Evolutionary conservation across 129 eudicot genomes (phyloP).

Genomic region (Flaveria bidentis): DNA sequence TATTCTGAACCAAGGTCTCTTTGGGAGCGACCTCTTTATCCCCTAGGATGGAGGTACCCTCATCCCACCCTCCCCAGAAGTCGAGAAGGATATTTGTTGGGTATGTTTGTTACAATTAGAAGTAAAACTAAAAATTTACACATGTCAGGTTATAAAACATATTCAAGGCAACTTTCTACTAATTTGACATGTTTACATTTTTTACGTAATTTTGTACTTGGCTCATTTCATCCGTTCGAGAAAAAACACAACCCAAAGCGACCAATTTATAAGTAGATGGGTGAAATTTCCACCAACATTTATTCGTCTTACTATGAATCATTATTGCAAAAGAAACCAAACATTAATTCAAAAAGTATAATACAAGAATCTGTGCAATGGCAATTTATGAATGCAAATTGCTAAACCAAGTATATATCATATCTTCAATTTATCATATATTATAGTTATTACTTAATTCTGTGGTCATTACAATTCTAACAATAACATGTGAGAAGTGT

Average conservation of each 20-base stretch:
- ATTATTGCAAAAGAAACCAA: background rate
- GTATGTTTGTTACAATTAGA: background rate
- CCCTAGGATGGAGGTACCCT: no score
- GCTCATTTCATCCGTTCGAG: background rate
- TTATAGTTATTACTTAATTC: background rate
- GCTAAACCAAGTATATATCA: background rate
- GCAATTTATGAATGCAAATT: background rate
- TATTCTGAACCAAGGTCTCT: no score
- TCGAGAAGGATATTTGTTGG: no score
- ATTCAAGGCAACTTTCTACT: background rate
- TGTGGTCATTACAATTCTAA: constrained; percentile 2
- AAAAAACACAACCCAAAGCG: background rate
- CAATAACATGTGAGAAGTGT: background rate
- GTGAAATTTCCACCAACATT: background rate
- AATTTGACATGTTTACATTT: background rate
- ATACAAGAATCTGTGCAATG: constrained; percentile 1
- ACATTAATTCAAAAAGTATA: background rate
- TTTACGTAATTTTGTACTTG: background rate
- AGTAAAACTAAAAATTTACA: background rate
- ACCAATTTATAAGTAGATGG: background rate
- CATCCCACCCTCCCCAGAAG: no score
- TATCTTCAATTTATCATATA: background rate
- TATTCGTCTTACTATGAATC: background rate
- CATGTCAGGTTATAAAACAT: background rate
- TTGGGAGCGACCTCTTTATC: no score